phyloP scores from a whole-genome alignment of 139 green algal species.

The Volvox reticuliferus region DNA sequence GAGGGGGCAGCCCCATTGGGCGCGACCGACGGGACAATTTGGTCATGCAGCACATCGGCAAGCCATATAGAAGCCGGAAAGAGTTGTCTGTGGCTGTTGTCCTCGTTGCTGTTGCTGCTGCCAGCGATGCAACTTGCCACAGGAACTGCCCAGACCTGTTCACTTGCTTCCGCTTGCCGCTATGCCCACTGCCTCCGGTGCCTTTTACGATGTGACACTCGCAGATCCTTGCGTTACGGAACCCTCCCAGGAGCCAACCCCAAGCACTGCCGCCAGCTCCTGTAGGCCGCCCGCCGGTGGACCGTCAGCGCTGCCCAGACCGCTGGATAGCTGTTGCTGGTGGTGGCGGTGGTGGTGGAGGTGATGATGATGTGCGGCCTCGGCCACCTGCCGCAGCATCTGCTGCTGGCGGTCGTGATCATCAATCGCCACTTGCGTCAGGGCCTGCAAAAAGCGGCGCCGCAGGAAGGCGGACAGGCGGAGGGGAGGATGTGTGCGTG shows the following conservation, averaged over 20 bases:
- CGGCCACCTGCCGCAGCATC: background rate
- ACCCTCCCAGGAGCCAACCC: background rate
- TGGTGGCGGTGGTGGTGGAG: background rate
- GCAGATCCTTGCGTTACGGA: background rate
- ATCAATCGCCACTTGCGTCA: constrained; percentile 27
- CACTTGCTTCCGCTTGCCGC: no score
- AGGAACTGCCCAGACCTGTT: no score
- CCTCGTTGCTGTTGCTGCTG: no score
- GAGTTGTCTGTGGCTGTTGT: no score
- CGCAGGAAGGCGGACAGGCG: background rate
- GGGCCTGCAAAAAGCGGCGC: background rate
- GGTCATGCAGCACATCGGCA: no score
- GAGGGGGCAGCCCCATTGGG: no score
- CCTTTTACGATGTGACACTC: background rate
- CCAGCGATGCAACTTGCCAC: no score
- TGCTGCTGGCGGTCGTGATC: constrained; percentile 37
- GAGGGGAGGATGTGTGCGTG: no score
- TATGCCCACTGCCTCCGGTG: background rate
- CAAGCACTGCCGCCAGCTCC: constrained; percentile 10
- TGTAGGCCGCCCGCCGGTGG: background rate
- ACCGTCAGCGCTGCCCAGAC: background rate
- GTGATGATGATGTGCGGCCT: background rate
- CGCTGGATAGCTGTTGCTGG: background rate
- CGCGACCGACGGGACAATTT: no score
- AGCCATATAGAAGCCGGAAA: no score